phyloP scores from a whole-genome alignment of 805 yeast species.

The Yamadazyma phyllophila region DNA sequence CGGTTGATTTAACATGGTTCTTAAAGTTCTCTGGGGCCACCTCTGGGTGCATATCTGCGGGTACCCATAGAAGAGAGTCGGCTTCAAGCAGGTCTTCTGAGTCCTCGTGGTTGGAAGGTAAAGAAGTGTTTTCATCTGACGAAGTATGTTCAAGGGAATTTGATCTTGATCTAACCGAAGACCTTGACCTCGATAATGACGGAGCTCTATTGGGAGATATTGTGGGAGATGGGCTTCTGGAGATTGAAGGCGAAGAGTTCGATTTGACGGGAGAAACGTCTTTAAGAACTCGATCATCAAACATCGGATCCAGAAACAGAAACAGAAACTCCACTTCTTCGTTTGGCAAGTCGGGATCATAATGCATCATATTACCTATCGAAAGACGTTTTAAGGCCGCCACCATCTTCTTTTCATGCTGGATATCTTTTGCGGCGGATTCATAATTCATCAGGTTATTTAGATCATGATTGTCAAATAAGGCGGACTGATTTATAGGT shows the following conservation, averaged over 20 bases:
- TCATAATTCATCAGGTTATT: constrained; percentile 22
- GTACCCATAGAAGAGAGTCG: constrained; percentile 80
- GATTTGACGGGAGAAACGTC: constrained; percentile 4
- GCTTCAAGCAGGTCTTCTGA: constrained; percentile 18
- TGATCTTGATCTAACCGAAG: constrained; percentile 1
- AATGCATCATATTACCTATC: constrained; percentile 57
- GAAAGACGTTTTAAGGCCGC: constrained; percentile 71
- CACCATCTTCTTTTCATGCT: constrained; percentile 70
- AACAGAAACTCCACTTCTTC: constrained; percentile 26
- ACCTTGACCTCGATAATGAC: constrained; percentile 8
- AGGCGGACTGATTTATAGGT: no score
- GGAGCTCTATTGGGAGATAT: constrained; percentile 1
- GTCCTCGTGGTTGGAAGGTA: constrained; percentile 18
- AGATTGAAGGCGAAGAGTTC: constrained; percentile 9
- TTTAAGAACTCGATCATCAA: constrained; percentile 6
- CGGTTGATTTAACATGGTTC: constrained; percentile 61
- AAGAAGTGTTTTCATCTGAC: neutral
- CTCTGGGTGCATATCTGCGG: constrained; percentile 91
- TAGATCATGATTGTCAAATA: neutral
- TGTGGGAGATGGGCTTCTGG: constrained; percentile 7
- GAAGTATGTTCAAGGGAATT: constrained; percentile 10
- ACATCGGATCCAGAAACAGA: constrained; percentile 14
- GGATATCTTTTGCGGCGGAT: constrained; percentile 71
- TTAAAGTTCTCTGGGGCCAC: constrained; percentile 88
- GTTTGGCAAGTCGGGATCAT: constrained; percentile 70